Conservation (phyloP, 257 asterid species). For the Rauvolfia tetraphylla region DNA sequence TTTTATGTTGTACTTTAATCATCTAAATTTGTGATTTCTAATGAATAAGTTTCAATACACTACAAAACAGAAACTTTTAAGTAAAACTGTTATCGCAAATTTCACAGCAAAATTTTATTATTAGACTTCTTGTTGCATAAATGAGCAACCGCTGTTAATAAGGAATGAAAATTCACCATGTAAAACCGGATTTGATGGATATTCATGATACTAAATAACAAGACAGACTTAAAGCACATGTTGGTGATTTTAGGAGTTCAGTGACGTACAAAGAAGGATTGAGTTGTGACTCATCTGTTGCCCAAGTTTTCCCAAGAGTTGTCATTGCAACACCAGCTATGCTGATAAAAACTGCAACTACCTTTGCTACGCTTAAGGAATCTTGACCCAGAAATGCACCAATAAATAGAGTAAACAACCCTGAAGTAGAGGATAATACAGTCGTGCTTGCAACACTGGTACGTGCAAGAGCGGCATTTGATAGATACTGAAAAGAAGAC, state of each 20-base stretch:
- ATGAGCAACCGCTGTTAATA: neutral
- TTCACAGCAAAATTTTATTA: neutral
- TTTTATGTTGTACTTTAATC: neutral
- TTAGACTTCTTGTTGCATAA: neutral
- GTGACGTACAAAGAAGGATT: slow-evolving; percentile 59
- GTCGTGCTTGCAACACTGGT: slow-evolving; percentile 99
- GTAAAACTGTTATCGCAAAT: neutral
- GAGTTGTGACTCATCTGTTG: slow-evolving; percentile 68
- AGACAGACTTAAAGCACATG: slow-evolving; percentile 5
- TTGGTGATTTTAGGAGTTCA: slow-evolving; percentile 7
- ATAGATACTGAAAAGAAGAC: slow-evolving; percentile 58
- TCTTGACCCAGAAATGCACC: slow-evolving; percentile 96
- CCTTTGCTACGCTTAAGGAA: slow-evolving; percentile 62
- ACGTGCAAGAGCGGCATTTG: slow-evolving; percentile 96
- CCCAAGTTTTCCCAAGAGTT: slow-evolving; percentile 96
- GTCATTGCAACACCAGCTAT: slow-evolving; percentile 94
- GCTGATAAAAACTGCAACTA: slow-evolving; percentile 90
- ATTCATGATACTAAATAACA: neutral
- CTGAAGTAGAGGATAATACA: slow-evolving; percentile 93
- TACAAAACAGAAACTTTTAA: neutral
- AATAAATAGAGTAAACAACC: slow-evolving; percentile 87
- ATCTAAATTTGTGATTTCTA: neutral
- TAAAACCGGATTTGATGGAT: neutral
- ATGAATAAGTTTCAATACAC: neutral
- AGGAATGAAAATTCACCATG: neutral